Base-by-base conservation (phyloP, 257 asterid species). In the Solanum tacnaense region DNA sequence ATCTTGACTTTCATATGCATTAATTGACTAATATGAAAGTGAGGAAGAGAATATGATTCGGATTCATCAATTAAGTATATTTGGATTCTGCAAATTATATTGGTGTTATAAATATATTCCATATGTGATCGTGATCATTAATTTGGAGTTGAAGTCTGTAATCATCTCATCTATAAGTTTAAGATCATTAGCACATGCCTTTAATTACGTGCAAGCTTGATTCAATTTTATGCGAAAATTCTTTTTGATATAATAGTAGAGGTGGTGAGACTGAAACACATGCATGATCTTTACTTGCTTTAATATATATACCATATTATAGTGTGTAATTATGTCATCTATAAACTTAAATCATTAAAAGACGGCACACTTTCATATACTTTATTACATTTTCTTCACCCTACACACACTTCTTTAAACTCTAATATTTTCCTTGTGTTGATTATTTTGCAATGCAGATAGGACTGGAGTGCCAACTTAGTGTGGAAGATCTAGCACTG, bases 381-480 rank as follows among this genome's bases (percentile, higher is more conserved):
- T 73, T 34, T 34, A 73, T 34, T 72, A 72, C 39, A 72, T 72
- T 78, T 21, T 41, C 25, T 58, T 58, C 25, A 58, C 11, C 65
- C 65, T 56, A 56, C 65, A 56, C 10, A 44, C 84, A 44, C 3
- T 2, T 44, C 31, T 9, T 20, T 18, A 9, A 20, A 79, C 20
- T 81, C 41, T 27, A 18, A 56, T 18, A 81, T 46, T 29, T 46
- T 46, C 38, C 67, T 79, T 79, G 25, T 39, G 32, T 39, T 23
- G 25, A 25, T 67, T 49, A 32, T 31, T 56, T 44, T 44, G 5
- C 70, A 12, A 84, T 35, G 72, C 94, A 97, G 99, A 95, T 97
- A 81, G 99, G 99, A 88, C 89, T 97, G 78, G 98, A 96, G 84
- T 97, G 99, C 89, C 93, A 93, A 88, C 93, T 97, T 91, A 97